phyloP scores from a whole-genome alignment of 2,329 filamentous ascomycete species.

The Cadophora sp. region DNA sequence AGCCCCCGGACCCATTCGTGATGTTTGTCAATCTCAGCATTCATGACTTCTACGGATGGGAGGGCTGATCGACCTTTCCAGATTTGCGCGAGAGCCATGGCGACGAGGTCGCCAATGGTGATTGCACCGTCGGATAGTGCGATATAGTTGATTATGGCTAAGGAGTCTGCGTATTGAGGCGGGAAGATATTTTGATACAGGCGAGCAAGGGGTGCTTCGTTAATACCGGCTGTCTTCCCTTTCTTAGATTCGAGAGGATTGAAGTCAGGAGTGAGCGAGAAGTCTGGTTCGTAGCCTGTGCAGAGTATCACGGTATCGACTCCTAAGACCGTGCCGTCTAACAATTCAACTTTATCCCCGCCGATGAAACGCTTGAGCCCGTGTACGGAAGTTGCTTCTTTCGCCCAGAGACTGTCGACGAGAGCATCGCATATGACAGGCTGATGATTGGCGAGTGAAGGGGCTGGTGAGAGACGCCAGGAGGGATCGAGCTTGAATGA shows the following conservation, averaged over 20 bases:
- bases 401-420: conserved; percentile 39
- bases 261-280: conserved; percentile 27
- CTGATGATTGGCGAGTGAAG: conserved; percentile 37
- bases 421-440: conserved; percentile 41
- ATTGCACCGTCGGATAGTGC: conserved; percentile 48
- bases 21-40: conserved; percentile 43
- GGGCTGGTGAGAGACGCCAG: conserved; percentile 44
- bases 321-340: conserved; percentile 42
- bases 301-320: conserved; percentile 47
- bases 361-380: conserved; percentile 39
- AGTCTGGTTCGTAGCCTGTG: conserved; percentile 45
- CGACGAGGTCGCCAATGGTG: conserved; percentile 50
- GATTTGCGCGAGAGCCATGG: conserved; percentile 53
- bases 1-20: conserved; percentile 45
- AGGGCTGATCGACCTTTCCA: conserved; percentile 50
- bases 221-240: not conserved
- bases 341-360: conserved; percentile 39
- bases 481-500: conserved; percentile 42
- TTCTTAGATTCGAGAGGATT: not conserved
- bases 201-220: conserved; percentile 39
- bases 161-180: conserved; percentile 49
- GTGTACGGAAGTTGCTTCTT: conserved; percentile 40
- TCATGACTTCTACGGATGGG: conserved; percentile 49
- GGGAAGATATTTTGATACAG: conserved; percentile 55
- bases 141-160: conserved; percentile 51